These are phyloP conservation scores for Phytophthora cactorum DNA, from an alignment of 352 stramenopile species.

Conservation along the genomic window DNA sequence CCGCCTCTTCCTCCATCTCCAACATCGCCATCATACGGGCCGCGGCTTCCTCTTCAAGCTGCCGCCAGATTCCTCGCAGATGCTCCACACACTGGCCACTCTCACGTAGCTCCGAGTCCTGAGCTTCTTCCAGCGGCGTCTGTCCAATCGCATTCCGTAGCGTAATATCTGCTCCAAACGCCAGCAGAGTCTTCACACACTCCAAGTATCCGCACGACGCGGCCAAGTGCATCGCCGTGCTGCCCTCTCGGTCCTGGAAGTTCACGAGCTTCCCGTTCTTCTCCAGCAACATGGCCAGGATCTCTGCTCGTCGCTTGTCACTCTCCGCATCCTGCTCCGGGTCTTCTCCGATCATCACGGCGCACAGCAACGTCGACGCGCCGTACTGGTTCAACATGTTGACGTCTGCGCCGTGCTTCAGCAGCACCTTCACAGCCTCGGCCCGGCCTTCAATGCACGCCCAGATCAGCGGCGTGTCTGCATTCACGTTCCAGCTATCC, in stretches of 20 bases:
- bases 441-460: slow-evolving; percentile 79
- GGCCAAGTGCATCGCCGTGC: slow-evolving; percentile 84
- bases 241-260: slow-evolving; percentile 83
- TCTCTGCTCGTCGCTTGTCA: slow-evolving; percentile 58
- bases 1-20: slow-evolving; percentile 74
- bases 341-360: slow-evolving; percentile 83
- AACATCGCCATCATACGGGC: slow-evolving; percentile 86
- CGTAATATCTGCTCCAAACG: slow-evolving; percentile 73
- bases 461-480: slow-evolving; percentile 83
- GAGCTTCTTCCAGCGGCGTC: slow-evolving; percentile 81
- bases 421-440: slow-evolving; percentile 70
- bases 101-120: slow-evolving; percentile 62
- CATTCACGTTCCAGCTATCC: slow-evolving; percentile 77
- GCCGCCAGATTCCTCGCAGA: slow-evolving; percentile 67
- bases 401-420: slow-evolving; percentile 65
- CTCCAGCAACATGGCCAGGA: slow-evolving; percentile 62
- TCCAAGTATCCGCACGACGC: slow-evolving; percentile 75
- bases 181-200: slow-evolving; percentile 73
- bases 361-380: slow-evolving; percentile 74
- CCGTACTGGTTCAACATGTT: slow-evolving; percentile 77
- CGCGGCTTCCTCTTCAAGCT: slow-evolving; percentile 79
- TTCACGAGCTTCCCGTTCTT: slow-evolving; percentile 78
- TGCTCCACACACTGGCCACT: slow-evolving; percentile 68
- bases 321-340: slow-evolving; percentile 53
- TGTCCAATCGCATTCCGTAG: slow-evolving; percentile 81